A percentile compares a stretch with the other conserved stretches of the same genome.
Evolutionary conservation across 2,329 filamentous ascomycete species (phyloP).

Genomic region (Hymenoscyphus salicellus): DNA sequence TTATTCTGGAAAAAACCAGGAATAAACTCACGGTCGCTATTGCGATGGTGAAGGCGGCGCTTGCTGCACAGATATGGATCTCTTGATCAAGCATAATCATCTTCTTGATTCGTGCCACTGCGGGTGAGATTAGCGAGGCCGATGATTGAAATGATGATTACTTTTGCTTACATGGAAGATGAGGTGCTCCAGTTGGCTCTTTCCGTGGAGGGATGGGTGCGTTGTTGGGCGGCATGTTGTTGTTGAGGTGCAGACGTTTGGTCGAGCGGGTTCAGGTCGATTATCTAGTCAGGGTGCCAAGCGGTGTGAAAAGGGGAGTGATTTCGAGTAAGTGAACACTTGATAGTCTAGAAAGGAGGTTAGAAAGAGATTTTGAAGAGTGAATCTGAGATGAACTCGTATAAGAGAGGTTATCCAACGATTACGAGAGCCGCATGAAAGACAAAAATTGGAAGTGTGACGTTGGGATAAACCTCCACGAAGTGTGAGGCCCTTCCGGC

Average conservation of each 20-base stretch:
- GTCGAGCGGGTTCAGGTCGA: not conserved
- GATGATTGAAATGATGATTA: not conserved
- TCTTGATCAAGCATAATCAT: slow-evolving; percentile 88
- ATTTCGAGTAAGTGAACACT: not conserved
- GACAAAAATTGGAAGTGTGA: not conserved
- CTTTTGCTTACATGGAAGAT: slow-evolving; percentile 70
- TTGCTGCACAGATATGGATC: slow-evolving; percentile 81
- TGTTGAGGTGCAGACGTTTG: not conserved
- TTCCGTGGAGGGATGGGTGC: slow-evolving; percentile 74
- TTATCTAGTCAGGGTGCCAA: not conserved
- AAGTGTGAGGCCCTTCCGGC: not conserved
- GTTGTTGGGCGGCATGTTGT: slow-evolving; percentile 85
- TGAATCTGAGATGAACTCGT: not conserved
- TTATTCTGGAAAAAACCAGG: not conserved
- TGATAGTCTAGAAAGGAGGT: not conserved
- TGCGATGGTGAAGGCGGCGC: slow-evolving; percentile 90
- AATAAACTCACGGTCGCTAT: slow-evolving; percentile 68
- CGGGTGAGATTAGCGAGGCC: slow-evolving; percentile 2
- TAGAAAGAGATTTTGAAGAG: not conserved
- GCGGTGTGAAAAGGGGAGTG: slow-evolving; percentile 11
- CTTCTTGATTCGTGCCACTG: slow-evolving; percentile 93
- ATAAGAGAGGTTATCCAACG: not conserved
- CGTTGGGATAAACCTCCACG: not conserved
- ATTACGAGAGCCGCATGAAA: not conserved
- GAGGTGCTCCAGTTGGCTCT: slow-evolving; percentile 80